Evolutionary conservation across 2,329 filamentous ascomycete genomes (phyloP).

Genomic region (Tolypocladium sp.): DNA sequence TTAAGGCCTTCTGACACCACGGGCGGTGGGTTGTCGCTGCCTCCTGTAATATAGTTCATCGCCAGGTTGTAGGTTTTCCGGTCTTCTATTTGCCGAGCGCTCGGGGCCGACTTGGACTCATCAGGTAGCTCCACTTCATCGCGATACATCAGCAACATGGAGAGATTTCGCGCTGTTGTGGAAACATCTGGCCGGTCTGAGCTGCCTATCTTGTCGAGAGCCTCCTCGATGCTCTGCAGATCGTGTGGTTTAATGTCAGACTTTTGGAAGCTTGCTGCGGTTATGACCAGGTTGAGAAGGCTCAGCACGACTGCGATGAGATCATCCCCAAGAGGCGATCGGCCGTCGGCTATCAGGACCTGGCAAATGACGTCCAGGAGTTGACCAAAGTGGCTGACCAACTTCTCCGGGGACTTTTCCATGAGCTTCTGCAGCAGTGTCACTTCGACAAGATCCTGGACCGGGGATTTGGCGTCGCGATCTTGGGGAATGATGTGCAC

Average conservation of each 20-base stretch:
- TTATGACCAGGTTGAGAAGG: constrained; percentile 51
- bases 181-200: constrained; percentile 31
- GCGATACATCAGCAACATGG: constrained; percentile 45
- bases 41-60: constrained; percentile 51
- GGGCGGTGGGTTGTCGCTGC: constrained; percentile 52
- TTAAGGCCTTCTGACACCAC: constrained; percentile 58
- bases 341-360: constrained; percentile 41
- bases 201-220: constrained; percentile 33
- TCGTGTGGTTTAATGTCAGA: constrained; percentile 31
- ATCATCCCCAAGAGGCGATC: constrained; percentile 34
- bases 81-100: constrained; percentile 45
- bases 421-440: constrained; percentile 59
- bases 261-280: constrained; percentile 45
- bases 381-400: constrained; percentile 55
- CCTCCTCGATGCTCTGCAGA: constrained; percentile 36
- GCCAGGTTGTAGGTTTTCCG: constrained; percentile 53
- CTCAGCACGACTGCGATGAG: constrained; percentile 46
- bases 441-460: constrained; percentile 44
- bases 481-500: constrained; percentile 19
- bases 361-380: constrained; percentile 55
- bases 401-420: constrained; percentile 50
- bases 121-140: constrained; percentile 40
- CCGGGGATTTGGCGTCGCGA: constrained; percentile 27
- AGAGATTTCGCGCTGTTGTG: constrained; percentile 46
- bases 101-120: constrained; percentile 26